Evolutionary conservation across 2,329 filamentous ascomycete species (phyloP).

Genomic region (Colletotrichum lupini): DNA sequence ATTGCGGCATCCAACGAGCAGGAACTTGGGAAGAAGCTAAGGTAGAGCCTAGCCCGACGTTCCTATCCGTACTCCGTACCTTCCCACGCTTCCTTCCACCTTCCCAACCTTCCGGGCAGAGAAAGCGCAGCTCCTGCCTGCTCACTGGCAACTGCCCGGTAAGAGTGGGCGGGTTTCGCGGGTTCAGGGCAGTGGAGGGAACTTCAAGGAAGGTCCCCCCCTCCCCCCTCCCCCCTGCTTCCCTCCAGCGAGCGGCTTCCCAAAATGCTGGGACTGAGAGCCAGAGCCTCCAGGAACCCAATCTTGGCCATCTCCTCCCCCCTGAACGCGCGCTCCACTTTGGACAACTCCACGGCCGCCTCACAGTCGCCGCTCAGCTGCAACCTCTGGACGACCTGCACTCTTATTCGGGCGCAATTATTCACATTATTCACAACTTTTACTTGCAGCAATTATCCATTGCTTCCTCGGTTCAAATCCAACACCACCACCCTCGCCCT

Average conservation of each 20-base stretch:
- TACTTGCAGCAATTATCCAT: slow-evolving; percentile 18
- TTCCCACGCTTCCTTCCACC: too few relatives aligned
- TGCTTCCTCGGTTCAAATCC: background rate
- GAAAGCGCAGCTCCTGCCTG: background rate
- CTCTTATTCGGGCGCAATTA: slow-evolving; percentile 1
- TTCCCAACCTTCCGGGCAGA: background rate
- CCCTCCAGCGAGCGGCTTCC: slow-evolving; percentile 11
- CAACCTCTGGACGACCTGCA: background rate
- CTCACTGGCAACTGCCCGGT: too few relatives aligned
- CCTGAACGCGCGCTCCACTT: slow-evolving; percentile 24
- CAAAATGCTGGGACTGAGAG: slow-evolving; percentile 34
- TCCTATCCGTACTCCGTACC: too few relatives aligned
- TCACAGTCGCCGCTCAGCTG: background rate
- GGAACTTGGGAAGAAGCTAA: background rate
- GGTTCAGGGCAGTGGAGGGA: background rate
- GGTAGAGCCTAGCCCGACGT: background rate
- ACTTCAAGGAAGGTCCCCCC: background rate
- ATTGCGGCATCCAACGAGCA: background rate
- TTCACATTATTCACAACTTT: background rate
- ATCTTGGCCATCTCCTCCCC: slow-evolving; percentile 24
- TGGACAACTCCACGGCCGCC: background rate
- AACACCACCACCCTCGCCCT: background rate
- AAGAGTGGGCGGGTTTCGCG: background rate
- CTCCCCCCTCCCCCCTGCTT: slow-evolving; percentile 10
- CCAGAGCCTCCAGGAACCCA: slow-evolving; percentile 23